These are phyloP conservation scores for Naumovozyma castellii DNA, from an alignment of 805 yeast genomes.

Conservation along the genomic window DNA sequence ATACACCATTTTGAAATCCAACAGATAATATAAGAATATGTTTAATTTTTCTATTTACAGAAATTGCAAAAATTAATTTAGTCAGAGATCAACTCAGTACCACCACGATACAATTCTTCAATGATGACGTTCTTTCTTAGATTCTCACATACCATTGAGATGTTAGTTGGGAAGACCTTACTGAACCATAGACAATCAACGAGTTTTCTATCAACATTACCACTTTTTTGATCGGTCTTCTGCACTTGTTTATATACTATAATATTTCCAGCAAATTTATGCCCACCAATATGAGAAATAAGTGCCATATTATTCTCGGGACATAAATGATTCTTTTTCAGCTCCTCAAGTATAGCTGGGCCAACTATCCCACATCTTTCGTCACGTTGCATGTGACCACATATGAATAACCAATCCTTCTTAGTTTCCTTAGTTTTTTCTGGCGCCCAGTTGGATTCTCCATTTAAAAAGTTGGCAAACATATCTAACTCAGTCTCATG, in stretches of 20 bases:
- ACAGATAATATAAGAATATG: no score
- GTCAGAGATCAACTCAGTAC: conserved; percentile 4
- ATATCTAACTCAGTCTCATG: conserved; percentile 5
- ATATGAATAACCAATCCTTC: conserved; percentile 16
- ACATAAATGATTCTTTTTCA: conserved; percentile 13
- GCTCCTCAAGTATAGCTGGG: conserved; percentile 4
- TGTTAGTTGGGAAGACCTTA: conserved; percentile 52
- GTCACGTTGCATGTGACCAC: conserved; percentile 24
- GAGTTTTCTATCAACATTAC: conserved; percentile 1
- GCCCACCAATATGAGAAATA: conserved; percentile 78
- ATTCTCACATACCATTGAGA: conserved; percentile 61
- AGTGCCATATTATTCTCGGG: conserved; percentile 36
- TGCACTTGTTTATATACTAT: conserved; percentile 34
- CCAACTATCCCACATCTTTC: conserved; percentile 21
- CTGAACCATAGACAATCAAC: conserved; percentile 62
- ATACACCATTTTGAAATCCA: no score
- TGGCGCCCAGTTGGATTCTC: conserved; percentile 3
- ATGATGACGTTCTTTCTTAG: conserved; percentile 24
- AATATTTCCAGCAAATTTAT: conserved; percentile 76
- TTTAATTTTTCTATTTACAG: no score
- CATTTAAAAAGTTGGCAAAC: conserved; percentile 16
- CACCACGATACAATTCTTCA: conserved; percentile 48
- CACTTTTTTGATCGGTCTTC: conserved; percentile 9
- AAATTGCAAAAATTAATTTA: no score
- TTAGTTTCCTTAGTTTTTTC: neutral